Conservation (phyloP, 495 filamentous ascomycete species). For the Penicillium steckii region DNA sequence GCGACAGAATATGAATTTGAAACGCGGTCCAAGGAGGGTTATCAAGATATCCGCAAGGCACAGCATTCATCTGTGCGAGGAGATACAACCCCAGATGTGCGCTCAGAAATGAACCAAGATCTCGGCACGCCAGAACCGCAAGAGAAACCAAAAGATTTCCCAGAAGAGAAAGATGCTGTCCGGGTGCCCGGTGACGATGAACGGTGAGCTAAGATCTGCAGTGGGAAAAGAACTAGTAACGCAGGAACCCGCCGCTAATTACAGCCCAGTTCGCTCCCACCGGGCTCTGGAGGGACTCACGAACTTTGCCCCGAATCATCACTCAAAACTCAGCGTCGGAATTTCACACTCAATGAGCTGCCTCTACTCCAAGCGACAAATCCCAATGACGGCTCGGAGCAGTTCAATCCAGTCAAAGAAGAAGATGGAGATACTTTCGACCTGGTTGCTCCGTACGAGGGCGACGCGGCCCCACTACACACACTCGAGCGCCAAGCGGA, state of each 20-base stretch:
- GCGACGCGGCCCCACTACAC: constrained; percentile 22
- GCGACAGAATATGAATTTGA: constrained; percentile 3
- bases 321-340: constrained; percentile 23
- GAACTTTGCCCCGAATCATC: constrained; percentile 18
- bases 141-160: background rate
- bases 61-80: too few species aligned
- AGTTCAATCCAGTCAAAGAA: constrained; percentile 28
- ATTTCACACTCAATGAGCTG: constrained; percentile 26
- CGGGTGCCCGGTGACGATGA: background rate
- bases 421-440: constrained; percentile 29
- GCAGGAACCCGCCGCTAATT: background rate
- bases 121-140: background rate
- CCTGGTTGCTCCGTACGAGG: constrained; percentile 29
- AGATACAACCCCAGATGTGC: background rate
- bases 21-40: background rate
- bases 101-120: background rate
- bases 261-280: constrained; percentile 6
- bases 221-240: background rate
- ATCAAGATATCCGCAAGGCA: background rate
- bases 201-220: background rate
- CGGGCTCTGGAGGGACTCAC: background rate
- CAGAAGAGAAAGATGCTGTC: too few species aligned
- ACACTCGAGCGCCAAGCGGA: constrained; percentile 59
- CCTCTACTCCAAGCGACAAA: constrained; percentile 33
- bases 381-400: constrained; percentile 27